These are phyloP conservation scores for Trichosporon asahii DNA, from an alignment of 1,284 basidiomycete genomes.

Conservation along the genomic window DNA sequence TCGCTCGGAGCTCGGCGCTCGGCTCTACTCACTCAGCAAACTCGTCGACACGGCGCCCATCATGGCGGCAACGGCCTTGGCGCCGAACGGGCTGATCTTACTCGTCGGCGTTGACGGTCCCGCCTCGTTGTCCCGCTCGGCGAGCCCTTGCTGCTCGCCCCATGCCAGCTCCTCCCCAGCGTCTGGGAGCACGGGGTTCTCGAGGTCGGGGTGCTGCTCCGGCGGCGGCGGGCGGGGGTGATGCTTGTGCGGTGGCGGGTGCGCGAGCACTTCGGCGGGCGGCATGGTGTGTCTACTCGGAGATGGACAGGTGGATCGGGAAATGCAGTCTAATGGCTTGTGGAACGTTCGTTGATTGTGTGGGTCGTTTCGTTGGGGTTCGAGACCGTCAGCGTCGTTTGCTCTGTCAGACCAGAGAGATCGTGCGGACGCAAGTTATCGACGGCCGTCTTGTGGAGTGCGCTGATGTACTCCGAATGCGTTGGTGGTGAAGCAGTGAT, in stretches of 20 bases:
- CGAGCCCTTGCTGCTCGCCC: constrained; percentile 21
- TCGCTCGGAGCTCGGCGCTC: not conserved
- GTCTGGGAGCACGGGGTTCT: constrained; percentile 17
- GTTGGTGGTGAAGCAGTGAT: not conserved
- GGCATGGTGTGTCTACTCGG: not conserved
- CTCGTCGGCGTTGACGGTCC: constrained; percentile 29
- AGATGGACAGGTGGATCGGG: not conserved
- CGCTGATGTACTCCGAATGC: not conserved
- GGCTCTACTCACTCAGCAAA: constrained; percentile 45
- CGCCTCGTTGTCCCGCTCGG: constrained; percentile 27
- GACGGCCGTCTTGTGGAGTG: not conserved
- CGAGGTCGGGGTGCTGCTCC: constrained; percentile 13
- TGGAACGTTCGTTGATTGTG: not conserved
- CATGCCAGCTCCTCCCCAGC: constrained; percentile 13
- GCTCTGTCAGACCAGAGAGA: not conserved
- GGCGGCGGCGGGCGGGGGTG: not conserved
- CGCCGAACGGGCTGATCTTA: constrained; percentile 30
- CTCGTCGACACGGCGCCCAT: constrained; percentile 50
- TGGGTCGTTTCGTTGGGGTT: not conserved
- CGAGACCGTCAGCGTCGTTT: not conserved
- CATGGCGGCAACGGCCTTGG: constrained; percentile 51
- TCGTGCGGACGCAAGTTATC: not conserved
- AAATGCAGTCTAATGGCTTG: not conserved
- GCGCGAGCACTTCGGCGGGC: not conserved
- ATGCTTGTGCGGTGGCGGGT: not conserved